Conservation (phyloP, 2,329 filamentous ascomycete species). For the Ophiosphaerella herpotricha region DNA sequence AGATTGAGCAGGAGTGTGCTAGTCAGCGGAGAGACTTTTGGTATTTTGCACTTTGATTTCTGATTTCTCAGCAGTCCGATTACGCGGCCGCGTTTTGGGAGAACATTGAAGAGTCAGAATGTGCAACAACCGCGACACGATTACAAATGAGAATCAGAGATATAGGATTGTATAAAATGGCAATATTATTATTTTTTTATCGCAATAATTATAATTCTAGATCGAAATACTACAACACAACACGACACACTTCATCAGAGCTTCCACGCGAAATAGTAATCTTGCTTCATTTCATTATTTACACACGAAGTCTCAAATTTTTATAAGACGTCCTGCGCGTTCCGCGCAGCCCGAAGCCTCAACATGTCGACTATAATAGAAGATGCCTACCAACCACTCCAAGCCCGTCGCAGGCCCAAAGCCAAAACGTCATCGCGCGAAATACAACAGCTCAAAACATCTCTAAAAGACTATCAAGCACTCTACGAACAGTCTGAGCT, state of each 20-base stretch:
- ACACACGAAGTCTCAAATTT: not conserved
- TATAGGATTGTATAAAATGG: not conserved
- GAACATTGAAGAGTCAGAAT: conserved; percentile 2
- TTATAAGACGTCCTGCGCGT: too few species aligned
- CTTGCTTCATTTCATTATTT: not conserved
- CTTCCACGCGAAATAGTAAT: too few species aligned
- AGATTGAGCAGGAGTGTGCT: too few species aligned
- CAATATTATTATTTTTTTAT: too few species aligned
- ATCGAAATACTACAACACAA: too few species aligned
- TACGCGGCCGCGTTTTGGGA: conserved; percentile 9
- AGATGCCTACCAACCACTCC: not conserved
- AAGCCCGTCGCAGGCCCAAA: conserved; percentile 5
- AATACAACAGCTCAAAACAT: conserved; percentile 5
- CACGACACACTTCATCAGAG: too few species aligned
- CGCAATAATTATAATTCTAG: too few species aligned
- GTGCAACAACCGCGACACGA: conserved; percentile 1
- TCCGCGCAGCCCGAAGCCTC: not conserved
- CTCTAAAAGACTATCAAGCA: conserved; percentile 8
- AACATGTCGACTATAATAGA: not conserved
- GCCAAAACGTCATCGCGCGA: conserved; percentile 10
- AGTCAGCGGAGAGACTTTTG: not conserved
- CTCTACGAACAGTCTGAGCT: conserved; percentile 17
- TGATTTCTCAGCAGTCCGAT: conserved; percentile 16
- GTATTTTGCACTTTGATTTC: conserved; percentile 6
- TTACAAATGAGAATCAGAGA: not conserved